Conservation (phyloP, 768 basidiomycete species). For the Leccinum incarnatum region DNA sequence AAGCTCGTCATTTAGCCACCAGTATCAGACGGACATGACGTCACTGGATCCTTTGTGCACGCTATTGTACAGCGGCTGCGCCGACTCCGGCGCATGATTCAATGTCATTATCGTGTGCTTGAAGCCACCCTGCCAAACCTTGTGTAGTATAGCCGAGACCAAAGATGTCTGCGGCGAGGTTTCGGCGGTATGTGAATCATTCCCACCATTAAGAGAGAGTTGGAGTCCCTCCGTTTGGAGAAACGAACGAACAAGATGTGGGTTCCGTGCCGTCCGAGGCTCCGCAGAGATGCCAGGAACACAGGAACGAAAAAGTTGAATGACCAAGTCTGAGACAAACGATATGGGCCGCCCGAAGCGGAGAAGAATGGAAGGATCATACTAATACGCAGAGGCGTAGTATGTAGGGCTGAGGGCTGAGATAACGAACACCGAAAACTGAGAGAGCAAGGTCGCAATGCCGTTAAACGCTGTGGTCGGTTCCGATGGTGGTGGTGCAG, state of each 20-base stretch:
- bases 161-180: neutral
- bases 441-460: neutral
- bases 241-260: neutral
- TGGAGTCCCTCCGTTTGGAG: neutral
- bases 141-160: conserved; percentile 7
- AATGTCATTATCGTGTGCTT: neutral
- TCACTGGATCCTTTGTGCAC: neutral
- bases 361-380: conserved; percentile 10
- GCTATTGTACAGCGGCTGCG: neutral
- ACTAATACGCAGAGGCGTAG: neutral
- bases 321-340: neutral
- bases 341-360: neutral
- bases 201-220: conserved; percentile 3
- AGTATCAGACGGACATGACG: neutral
- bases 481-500: neutral
- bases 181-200: neutral
- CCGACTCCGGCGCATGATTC: neutral
- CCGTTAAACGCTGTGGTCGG: neutral
- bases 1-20: neutral
- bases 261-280: neutral
- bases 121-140: neutral
- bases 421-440: neutral
- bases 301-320: neutral
- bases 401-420: conserved; percentile 9
- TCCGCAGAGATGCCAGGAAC: neutral